Evolutionary conservation across 1,139 yeast genomes (phyloP), one percentile per base, ranked within the genome.

Genomic region (Diutina rugosa): DNA sequence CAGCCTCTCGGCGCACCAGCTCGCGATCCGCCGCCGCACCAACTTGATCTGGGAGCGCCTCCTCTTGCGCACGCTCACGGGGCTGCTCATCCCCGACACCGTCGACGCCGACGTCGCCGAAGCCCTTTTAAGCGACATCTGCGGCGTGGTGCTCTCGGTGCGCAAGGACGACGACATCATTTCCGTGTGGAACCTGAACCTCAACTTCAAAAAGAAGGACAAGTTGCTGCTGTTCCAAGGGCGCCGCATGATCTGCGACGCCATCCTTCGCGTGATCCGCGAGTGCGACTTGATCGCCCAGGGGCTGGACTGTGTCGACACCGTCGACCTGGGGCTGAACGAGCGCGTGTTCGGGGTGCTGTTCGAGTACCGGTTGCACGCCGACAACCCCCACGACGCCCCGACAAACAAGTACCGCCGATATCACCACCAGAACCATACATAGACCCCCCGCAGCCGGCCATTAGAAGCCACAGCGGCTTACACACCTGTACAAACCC

Each of bases 1-100:
- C 26, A 57, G 6, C 61, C 57, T 26, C 54, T 52, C 14, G 52
- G 68, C 62, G 16, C 48, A 62, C 47, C 59, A 65, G 7, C 60
- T 59, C 30, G 65, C 61, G 46, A 67, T 69, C 55, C 67, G 80
- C 56, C 68, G 67, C 57, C 67, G 82, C 57, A 70, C 76, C 32
- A 67, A 72, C 41, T 68, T 79, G 57, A 73, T 80, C 56, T 80
- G 84, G 84, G 84, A 80, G 65, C 66, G 84, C 57, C 64, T 80
- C 38, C 66, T 79, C 48, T 64, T 80, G 56, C 72, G 73, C 62
- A 69, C 76, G 26, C 60, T 78, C 55, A 70, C 79, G 1, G 83
- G 82, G 2, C 70, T 76, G 14, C 67, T 79, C 46, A 70, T 78
- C 38, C 76, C 78, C 28, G 68, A 68, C 41, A 66, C 68, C 54